Evolutionary conservation across 352 stramenopile species (phyloP).

Genomic region (Phytophthora pisi): DNA sequence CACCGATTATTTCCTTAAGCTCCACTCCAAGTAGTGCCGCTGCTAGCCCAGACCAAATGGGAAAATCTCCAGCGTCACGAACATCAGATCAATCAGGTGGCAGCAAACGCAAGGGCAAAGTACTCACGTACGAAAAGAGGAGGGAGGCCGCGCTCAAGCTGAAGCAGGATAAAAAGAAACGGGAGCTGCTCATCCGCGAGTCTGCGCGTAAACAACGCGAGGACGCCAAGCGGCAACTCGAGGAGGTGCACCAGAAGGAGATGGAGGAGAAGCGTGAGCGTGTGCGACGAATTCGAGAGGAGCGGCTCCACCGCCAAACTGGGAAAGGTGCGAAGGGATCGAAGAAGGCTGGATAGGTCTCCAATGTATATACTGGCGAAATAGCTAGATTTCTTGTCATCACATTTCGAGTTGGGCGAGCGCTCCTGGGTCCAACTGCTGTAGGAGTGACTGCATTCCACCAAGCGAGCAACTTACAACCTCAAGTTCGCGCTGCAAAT

Average conservation of each 20-base stretch:
- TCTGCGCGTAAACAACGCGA: conserved; percentile 71
- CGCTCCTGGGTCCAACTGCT: conserved; percentile 41
- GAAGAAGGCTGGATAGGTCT: conserved; percentile 30
- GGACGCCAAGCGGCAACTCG: conserved; percentile 61
- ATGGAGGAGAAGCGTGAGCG: conserved; percentile 74
- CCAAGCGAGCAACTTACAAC: conserved; percentile 43
- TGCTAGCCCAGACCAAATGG: conserved; percentile 25
- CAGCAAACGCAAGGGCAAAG: conserved; percentile 27
- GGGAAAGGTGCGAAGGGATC: conserved; percentile 30
- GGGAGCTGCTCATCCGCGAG: conserved; percentile 65
- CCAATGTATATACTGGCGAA: conserved; percentile 26
- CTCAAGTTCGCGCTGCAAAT: conserved; percentile 40
- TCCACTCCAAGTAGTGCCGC: conserved; percentile 34
- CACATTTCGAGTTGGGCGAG: conserved; percentile 15
- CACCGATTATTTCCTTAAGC: conserved; percentile 31
- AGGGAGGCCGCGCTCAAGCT: conserved; percentile 67
- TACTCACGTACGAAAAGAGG: conserved; percentile 60
- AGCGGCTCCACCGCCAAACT: conserved; percentile 43
- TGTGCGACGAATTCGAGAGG: conserved; percentile 61
- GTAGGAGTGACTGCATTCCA: conserved; percentile 47
- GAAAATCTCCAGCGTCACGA: conserved; percentile 26
- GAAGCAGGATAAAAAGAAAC: conserved; percentile 72
- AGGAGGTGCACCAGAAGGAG: conserved; percentile 69
- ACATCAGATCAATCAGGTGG: conserved; percentile 25
- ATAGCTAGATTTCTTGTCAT: conserved; percentile 2